Evolutionary conservation across 2,329 filamentous ascomycete species (phyloP), one percentile per base, ranked within the genome.

Genomic region (Keithomyces neogunnii): DNA sequence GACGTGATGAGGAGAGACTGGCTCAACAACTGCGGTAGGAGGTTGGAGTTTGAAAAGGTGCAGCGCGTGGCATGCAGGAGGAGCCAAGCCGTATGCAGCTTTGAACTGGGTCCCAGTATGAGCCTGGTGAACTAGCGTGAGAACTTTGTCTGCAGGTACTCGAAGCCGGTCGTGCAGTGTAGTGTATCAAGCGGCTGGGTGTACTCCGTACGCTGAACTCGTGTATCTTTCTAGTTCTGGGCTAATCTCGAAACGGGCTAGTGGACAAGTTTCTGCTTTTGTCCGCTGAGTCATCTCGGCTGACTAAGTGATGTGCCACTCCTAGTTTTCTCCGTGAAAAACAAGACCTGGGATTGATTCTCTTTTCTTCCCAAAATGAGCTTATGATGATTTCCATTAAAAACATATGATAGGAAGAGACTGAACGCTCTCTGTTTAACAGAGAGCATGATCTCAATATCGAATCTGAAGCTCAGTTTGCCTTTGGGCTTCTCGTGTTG

Each of bases 331-430:
- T 5, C 4, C 28, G 26, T 29, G 44, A 28, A 42, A 3, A 3
- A 28, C 6, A 36, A 26, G 8, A 11, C 36, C 29, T 13, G 13
- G 6, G 2, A 11, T 4, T 38, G 30, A 42, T 10, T 10, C 26
- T 62, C 55, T 58, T 59, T 59, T 59, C 60, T 58, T 62, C 63
- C 57, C 19, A 19, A 63, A 60, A 64, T 66, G 66, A 73, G 79
- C 78, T 81, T 52, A 66, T 84, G 80, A 84, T 83, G 80, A 83
- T 80, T 76, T 69, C 47, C 49, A 48, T 19, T 46, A 65, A 71
- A 73, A 70, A 72, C 74, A 70, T 63, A 80, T 80, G 76, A 84
- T 84, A 84, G 80, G 80, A 84, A 84, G 80, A 84, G 80, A 77
- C 73, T 82, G 78, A 83, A 77, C 71, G 74, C 72, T 75, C 67